A percentile compares a stretch with the other conserved stretches of the same genome.
Evolutionary conservation across 2,329 filamentous ascomycete species (phyloP).

Genomic region (Endoconidiophora laricicola): DNA sequence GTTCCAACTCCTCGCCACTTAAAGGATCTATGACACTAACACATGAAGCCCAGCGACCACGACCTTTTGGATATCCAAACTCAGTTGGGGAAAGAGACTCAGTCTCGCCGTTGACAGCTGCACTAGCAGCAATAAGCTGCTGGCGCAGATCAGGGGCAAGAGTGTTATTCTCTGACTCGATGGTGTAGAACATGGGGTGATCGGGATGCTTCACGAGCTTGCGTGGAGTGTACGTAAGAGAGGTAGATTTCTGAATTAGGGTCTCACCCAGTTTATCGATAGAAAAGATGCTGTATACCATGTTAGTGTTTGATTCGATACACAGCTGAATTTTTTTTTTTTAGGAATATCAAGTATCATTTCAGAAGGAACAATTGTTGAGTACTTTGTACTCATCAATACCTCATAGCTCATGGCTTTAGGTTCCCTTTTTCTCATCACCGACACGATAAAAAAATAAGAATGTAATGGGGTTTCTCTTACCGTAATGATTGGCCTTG

Average conservation of each 20-base stretch:
- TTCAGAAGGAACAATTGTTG: slow-evolving; percentile 98
- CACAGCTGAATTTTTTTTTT: slow-evolving; percentile 12
- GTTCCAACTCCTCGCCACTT: slow-evolving; percentile 27
- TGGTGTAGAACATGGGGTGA: slow-evolving; percentile 78
- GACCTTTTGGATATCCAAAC: slow-evolving; percentile 75
- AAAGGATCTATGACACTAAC: slow-evolving; percentile 76
- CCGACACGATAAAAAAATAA: slow-evolving; percentile 19
- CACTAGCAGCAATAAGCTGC: slow-evolving; percentile 57
- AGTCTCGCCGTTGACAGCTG: slow-evolving; percentile 55
- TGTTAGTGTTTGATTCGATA: slow-evolving; percentile 20
- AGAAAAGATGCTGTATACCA: slow-evolving; percentile 56
- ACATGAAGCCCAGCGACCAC: slow-evolving; percentile 86
- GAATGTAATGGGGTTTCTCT: slow-evolving; percentile 15
- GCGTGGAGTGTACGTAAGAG: slow-evolving; percentile 78
- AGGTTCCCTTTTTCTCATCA: slow-evolving; percentile 52
- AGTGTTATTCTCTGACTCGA: slow-evolving; percentile 85
- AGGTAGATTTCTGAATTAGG: slow-evolving; percentile 70
- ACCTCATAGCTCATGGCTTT: slow-evolving; percentile 38
- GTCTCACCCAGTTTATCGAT: slow-evolving; percentile 77
- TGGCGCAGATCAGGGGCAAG: slow-evolving; percentile 61
- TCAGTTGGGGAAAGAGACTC: slow-evolving; percentile 56
- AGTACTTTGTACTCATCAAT: slow-evolving; percentile 30
- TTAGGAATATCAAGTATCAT: slow-evolving; percentile 18
- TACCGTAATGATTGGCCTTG: slow-evolving; percentile 79
- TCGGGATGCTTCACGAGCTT: slow-evolving; percentile 79